phyloP scores from a whole-genome alignment of 2,329 filamentous ascomycete genomes.

The Lachnellula occidentalis region DNA sequence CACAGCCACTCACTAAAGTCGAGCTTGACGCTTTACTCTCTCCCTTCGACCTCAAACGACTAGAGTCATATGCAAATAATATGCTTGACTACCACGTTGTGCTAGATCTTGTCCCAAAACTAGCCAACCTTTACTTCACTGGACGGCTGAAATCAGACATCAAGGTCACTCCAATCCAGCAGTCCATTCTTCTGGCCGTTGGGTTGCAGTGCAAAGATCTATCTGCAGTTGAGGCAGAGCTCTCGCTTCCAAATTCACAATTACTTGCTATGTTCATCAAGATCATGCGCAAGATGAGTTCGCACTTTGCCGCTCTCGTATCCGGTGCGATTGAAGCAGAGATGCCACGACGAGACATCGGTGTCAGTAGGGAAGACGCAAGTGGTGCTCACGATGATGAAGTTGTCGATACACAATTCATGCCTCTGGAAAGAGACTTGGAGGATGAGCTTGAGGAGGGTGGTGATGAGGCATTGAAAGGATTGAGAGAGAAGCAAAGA shows the following conservation, averaged over 20 bases:
- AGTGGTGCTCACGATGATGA: slow-evolving; percentile 66
- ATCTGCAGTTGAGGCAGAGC: slow-evolving; percentile 72
- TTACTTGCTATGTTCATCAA: slow-evolving; percentile 97
- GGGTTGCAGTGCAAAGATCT: slow-evolving; percentile 88
- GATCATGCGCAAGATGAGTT: slow-evolving; percentile 80
- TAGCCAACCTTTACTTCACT: slow-evolving; percentile 81
- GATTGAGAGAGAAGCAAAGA: slow-evolving; percentile 72
- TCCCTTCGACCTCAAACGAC: slow-evolving; percentile 88
- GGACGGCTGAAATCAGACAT: slow-evolving; percentile 64
- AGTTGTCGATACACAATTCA: slow-evolving; percentile 58
- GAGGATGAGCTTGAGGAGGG: slow-evolving; percentile 82
- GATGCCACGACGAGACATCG: slow-evolving; percentile 55
- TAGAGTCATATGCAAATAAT: slow-evolving; percentile 94
- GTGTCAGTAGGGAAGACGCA: slow-evolving; percentile 54
- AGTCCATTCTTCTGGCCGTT: slow-evolving; percentile 80
- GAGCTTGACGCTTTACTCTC: slow-evolving; percentile 76
- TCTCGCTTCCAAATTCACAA: slow-evolving; percentile 69
- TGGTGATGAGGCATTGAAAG: slow-evolving; percentile 67
- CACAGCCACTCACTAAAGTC: slow-evolving; percentile 58
- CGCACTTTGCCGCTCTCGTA: slow-evolving; percentile 70
- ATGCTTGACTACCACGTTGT: slow-evolving; percentile 98
- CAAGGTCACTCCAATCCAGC: slow-evolving; percentile 75
- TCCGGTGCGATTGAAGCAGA: slow-evolving; percentile 66
- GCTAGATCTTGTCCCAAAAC: slow-evolving; percentile 79
- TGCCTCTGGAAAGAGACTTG: slow-evolving; percentile 64